These are phyloP conservation scores for Echinochloa phyllopogon DNA, from an alignment of 176 grass and related monocot genomes.

Conservation along the genomic window DNA sequence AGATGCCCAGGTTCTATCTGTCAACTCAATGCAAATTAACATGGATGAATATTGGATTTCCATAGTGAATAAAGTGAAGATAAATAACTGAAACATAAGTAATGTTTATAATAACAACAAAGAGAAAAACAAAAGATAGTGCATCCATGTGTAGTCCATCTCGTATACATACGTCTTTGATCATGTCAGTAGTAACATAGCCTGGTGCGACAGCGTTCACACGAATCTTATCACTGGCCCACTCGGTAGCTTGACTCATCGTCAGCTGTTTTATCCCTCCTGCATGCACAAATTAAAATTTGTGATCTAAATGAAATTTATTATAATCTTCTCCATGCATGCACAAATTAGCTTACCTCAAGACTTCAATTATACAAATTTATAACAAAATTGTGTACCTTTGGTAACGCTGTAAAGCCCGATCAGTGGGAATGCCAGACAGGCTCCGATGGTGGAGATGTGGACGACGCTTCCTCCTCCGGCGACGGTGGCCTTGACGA, in stretches of 20 bases:
- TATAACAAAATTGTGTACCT: slow-evolving; percentile 17
- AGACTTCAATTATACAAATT: too few relatives aligned
- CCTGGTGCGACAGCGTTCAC: slow-evolving; percentile 48
- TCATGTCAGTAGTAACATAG: background rate
- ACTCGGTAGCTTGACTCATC: slow-evolving; percentile 45
- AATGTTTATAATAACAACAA: too few relatives aligned
- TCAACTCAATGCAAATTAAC: too few relatives aligned
- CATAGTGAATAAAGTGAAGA: too few relatives aligned
- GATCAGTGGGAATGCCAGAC: background rate
- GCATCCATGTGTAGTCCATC: too few relatives aligned
- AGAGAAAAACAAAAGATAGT: too few relatives aligned
- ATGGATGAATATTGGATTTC: too few relatives aligned
- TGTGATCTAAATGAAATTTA: too few relatives aligned
- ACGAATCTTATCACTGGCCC: slow-evolving; percentile 39
- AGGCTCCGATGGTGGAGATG: slow-evolving; percentile 39
- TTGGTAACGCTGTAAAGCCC: slow-evolving; percentile 42
- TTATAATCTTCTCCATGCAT: too few relatives aligned
- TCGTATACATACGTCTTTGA: background rate
- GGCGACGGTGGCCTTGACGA: background rate
- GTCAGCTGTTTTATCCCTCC: slow-evolving; percentile 46
- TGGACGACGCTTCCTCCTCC: slow-evolving; percentile 41
- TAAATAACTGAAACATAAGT: too few relatives aligned
- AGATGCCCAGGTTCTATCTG: background rate
- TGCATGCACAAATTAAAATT: background rate
- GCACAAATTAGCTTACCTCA: too few relatives aligned